Conservation (phyloP, 2,329 filamentous ascomycete species). For the Neocucurbitaria cava region DNA sequence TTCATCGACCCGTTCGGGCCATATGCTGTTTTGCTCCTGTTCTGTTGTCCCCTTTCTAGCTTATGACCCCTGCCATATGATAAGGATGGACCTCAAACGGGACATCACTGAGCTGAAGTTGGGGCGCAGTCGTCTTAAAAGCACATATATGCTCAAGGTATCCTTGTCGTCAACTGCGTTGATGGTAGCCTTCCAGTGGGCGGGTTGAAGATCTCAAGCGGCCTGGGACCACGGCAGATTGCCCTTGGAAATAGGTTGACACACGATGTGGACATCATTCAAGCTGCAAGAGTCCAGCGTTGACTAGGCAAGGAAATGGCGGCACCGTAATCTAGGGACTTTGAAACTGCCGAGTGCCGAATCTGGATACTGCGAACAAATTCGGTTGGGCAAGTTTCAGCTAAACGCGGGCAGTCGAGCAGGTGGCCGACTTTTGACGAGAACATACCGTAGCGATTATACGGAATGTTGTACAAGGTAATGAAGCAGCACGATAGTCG, state of each 20-base stretch:
- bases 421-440: background rate
- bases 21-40: conserved; percentile 5
- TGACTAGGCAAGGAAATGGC: conserved; percentile 1
- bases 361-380: conserved; percentile 8
- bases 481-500: background rate
- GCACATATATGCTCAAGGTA: background rate
- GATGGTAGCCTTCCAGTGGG: background rate
- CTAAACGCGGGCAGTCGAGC: background rate
- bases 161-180: background rate
- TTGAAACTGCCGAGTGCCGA: conserved; percentile 5
- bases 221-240: background rate
- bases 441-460: background rate
- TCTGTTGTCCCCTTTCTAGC: background rate
- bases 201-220: background rate
- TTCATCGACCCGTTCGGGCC: conserved; percentile 13
- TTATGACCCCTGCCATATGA: background rate
- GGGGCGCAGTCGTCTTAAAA: background rate
- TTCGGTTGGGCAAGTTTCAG: conserved; percentile 4
- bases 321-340: conserved; percentile 3
- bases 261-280: conserved; percentile 1
- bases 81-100: background rate
- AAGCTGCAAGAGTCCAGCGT: conserved; percentile 1
- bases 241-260: background rate
- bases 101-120: background rate
- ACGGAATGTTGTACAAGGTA: background rate